Conservation (phyloP, 2,329 filamentous ascomycete species). For the Colletotrichum sp. region DNA sequence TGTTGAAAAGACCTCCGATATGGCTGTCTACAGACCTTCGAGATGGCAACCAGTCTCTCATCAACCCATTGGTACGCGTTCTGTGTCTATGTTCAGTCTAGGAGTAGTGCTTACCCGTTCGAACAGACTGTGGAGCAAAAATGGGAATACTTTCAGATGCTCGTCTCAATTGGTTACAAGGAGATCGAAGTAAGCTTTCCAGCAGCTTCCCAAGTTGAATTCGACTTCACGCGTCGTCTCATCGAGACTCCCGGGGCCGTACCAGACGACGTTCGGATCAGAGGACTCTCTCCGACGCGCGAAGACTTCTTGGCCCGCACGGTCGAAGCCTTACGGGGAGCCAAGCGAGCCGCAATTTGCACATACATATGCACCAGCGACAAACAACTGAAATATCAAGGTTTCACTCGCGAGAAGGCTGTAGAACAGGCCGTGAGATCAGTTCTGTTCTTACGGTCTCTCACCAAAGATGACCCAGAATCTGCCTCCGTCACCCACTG, state of each 20-base stretch:
- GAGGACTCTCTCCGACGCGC: neutral
- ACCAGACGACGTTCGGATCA: neutral
- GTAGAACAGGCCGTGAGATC: neutral
- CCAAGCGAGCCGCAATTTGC: neutral
- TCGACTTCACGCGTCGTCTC: neutral
- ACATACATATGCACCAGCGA: conserved; percentile 5
- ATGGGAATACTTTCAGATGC: conserved; percentile 9
- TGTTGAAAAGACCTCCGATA: neutral
- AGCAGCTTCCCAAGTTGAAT: neutral
- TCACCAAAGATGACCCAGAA: conserved; percentile 1
- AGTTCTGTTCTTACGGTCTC: neutral
- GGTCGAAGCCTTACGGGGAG: neutral
- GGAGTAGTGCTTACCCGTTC: neutral
- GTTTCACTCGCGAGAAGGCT: neutral
- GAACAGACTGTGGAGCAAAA: neutral
- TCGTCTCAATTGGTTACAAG: neutral
- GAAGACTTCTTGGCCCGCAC: conserved; percentile 1
- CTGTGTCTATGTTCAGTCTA: neutral
- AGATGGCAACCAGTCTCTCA: neutral
- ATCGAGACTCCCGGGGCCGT: neutral
- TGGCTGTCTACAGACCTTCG: neutral
- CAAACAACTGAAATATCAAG: neutral
- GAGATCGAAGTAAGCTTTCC: conserved; percentile 5
- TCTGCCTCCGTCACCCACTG: neutral
- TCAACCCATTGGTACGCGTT: neutral